Evolutionary conservation across 2,329 filamentous ascomycete species (phyloP), one percentile per base, ranked within the genome.

Genomic region (Sporothrix curviconia): DNA sequence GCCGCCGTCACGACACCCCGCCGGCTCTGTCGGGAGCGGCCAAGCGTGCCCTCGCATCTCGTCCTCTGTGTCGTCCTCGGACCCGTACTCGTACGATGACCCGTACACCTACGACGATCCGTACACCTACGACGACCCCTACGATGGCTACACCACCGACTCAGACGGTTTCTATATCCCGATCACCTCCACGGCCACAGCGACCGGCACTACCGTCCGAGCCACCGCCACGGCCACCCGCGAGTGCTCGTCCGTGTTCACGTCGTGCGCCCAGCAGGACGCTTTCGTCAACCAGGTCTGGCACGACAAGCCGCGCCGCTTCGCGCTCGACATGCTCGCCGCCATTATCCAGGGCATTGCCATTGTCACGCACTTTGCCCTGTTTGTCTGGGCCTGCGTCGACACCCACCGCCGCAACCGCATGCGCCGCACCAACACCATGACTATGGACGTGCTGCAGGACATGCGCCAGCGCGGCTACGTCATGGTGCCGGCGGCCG

Each of bases 331-430:
- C n/a, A 1, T 57, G 25, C 7, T 39, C 12, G n/a, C 42, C 9
- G 14, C n/a, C 28, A 34, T 47, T 4, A 3, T 78, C 8, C 74
- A 78, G 58, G 72, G 75, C 1, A 64, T 79, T 14, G 67, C 75
- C 5, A 61, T 79, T 0, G 58, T 79, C 2, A 74, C 75, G 9
- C 75, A 79, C 56, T 60, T 63, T 56, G 24, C 37, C 32, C 56
- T 64, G 12, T 63, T 64, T 28, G 59, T 62, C 17, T 61, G 57
- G 60, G 61, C 60, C 37, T 63, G 63, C 53, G 57, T 60, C 43
- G 61, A 64, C 63, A 61, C 58, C 17, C 40, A 60, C 51, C 54
- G 54, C 36, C 40, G 24, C 51, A 58, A 58, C 52, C 22, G 28
- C 28, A 5, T 3, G 17, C 36, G 24, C 28, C 52, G 42, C 36